phyloP scores from a whole-genome alignment of 345 rosid genomes.

The Camelina neglecta region DNA sequence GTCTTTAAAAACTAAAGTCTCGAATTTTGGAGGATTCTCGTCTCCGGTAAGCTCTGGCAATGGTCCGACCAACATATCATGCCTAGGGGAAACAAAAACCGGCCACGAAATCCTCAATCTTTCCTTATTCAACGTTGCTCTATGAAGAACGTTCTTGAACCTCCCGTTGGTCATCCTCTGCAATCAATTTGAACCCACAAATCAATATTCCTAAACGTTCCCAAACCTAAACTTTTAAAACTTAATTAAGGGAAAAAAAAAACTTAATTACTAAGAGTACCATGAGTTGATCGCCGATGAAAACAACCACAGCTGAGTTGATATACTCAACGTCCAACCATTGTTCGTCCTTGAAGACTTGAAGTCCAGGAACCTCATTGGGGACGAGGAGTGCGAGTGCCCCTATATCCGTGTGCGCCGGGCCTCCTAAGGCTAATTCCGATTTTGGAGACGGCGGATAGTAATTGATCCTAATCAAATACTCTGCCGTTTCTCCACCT shows the following conservation, averaged over 20 bases:
- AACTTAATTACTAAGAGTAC: not conserved
- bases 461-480: not conserved
- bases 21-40: constrained; percentile 8
- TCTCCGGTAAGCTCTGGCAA: constrained; percentile 6
- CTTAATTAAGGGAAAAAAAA: not conserved
- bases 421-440: not conserved
- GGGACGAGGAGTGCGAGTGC: not conserved
- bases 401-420: constrained; percentile 8
- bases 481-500: constrained; percentile 1
- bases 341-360: constrained; percentile 15
- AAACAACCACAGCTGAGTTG: not conserved
- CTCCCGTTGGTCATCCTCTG: constrained; percentile 13
- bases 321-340: not conserved
- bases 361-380: not conserved
- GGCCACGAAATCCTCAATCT: constrained; percentile 9
- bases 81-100: not conserved
- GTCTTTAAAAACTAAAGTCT: not conserved
- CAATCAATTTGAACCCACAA: not conserved
- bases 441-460: not conserved
- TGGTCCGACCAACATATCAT: not conserved
- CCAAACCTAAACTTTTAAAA: not conserved
- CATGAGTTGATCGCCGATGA: constrained; percentile 16
- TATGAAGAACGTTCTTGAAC: constrained; percentile 2
- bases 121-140: not conserved
- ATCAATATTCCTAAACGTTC: not conserved